These are phyloP conservation scores for Naganishia cerealis DNA, from an alignment of 1,284 basidiomycete genomes.

Conservation along the genomic window DNA sequence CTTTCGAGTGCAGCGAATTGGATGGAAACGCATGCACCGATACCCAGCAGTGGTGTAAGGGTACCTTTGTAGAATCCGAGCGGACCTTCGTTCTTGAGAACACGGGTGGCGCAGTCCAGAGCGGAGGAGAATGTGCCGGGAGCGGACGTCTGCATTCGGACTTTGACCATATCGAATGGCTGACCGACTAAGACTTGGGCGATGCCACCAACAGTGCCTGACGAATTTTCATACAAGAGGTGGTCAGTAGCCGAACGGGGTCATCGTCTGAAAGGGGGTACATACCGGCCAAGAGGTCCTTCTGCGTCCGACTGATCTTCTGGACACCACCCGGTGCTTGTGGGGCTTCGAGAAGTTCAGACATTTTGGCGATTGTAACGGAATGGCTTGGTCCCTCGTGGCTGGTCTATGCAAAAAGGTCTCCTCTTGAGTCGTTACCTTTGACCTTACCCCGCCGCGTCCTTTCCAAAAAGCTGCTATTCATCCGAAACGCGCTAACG, in stretches of 20 bases:
- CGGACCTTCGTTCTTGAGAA: constrained; percentile 87
- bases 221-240: neutral
- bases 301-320: constrained; percentile 55
- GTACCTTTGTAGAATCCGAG: constrained; percentile 98
- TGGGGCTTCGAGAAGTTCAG: constrained; percentile 42
- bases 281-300: constrained; percentile 81
- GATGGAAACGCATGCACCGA: constrained; percentile 85
- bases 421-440: too few species aligned
- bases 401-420: neutral
- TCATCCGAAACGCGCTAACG: constrained; percentile 26
- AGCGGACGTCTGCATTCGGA: constrained; percentile 91
- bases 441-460: neutral
- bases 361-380: constrained; percentile 39
- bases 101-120: constrained; percentile 81
- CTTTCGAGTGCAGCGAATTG: constrained; percentile 92
- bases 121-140: constrained; percentile 85
- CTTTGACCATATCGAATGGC: constrained; percentile 59
- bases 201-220: constrained; percentile 30
- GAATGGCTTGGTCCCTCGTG: too few species aligned
- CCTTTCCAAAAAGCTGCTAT: constrained; percentile 5
- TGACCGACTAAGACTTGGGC: constrained; percentile 30
- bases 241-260: neutral
- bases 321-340: constrained; percentile 37
- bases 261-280: neutral
- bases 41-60: constrained; percentile 85